A percentile compares a stretch with the other conserved stretches of the same genome.
phyloP scores from a whole-genome alignment of 2,329 filamentous ascomycete genomes.

The Penicillium digitatum region DNA sequence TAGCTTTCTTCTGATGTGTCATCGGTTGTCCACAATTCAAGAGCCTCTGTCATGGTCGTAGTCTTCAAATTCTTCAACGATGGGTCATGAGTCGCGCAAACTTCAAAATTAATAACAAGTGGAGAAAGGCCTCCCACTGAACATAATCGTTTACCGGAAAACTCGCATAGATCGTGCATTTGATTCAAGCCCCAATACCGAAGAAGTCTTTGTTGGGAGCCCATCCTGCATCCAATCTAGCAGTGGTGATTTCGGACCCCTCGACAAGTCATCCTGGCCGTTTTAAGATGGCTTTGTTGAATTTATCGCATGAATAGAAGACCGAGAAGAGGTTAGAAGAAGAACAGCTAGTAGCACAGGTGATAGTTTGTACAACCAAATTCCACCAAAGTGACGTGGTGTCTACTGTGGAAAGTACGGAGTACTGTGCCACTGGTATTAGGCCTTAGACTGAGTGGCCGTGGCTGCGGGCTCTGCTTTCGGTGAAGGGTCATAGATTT shows the following conservation, averaged over 20 bases:
- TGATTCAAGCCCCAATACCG: neutral
- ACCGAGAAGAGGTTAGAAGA: too few relatives aligned
- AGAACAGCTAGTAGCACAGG: neutral
- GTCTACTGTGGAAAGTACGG: neutral
- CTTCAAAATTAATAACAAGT: neutral
- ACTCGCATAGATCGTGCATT: neutral
- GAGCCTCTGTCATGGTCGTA: neutral
- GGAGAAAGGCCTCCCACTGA: neutral
- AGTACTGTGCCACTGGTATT: neutral
- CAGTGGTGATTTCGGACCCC: neutral
- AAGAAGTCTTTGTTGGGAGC: neutral
- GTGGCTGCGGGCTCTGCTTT: conserved; percentile 10
- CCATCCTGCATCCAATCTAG: neutral
- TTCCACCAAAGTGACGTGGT: neutral
- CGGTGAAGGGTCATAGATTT: conserved; percentile 54
- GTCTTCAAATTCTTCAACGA: neutral
- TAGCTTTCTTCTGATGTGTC: neutral
- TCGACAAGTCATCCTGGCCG: neutral
- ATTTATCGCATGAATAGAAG: neutral
- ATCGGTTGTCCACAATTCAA: neutral
- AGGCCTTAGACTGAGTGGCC: neutral
- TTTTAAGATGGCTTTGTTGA: neutral
- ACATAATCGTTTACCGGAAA: neutral
- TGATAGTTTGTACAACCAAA: neutral
- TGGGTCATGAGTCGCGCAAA: neutral